Conservation (phyloP, 1,139 yeast species). For the Pichia sp. region DNA sequence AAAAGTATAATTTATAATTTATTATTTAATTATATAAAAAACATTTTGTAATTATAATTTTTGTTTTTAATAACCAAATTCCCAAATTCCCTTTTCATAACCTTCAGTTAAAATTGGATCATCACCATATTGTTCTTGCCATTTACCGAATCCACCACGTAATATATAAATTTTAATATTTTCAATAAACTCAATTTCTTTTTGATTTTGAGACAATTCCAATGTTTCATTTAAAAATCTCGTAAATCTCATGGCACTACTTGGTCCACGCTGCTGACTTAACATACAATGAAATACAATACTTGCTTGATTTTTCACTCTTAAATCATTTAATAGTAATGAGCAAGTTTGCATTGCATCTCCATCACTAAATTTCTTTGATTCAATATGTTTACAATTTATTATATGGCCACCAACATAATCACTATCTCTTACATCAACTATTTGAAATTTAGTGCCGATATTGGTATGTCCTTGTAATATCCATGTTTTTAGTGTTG, state of each 20-base stretch:
- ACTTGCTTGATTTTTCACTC: constrained; percentile 36
- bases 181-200: constrained; percentile 12
- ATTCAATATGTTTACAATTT: constrained; percentile 55
- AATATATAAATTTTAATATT: constrained; percentile 60
- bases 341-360: not conserved
- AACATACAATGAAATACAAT: constrained; percentile 87
- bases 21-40: no score
- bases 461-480: constrained; percentile 11
- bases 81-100: constrained; percentile 56
- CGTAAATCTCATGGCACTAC: constrained; percentile 64
- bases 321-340: constrained; percentile 24
- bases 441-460: constrained; percentile 48
- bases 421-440: constrained; percentile 88
- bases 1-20: not conserved
- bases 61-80: constrained; percentile 24
- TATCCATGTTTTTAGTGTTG: constrained; percentile 20
- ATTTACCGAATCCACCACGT: constrained; percentile 75
- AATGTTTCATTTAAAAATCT: constrained; percentile 41
- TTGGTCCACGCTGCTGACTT: constrained; percentile 87
- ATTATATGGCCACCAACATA: constrained; percentile 69
- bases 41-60: no score
- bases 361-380: constrained; percentile 38
- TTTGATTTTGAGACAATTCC: constrained; percentile 16
- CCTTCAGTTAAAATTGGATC: constrained; percentile 64
- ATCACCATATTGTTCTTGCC: constrained; percentile 73